Evolutionary conservation across 192 early-diverging fungal genomes (phyloP).

Genomic region (Linnemannia exigua): DNA sequence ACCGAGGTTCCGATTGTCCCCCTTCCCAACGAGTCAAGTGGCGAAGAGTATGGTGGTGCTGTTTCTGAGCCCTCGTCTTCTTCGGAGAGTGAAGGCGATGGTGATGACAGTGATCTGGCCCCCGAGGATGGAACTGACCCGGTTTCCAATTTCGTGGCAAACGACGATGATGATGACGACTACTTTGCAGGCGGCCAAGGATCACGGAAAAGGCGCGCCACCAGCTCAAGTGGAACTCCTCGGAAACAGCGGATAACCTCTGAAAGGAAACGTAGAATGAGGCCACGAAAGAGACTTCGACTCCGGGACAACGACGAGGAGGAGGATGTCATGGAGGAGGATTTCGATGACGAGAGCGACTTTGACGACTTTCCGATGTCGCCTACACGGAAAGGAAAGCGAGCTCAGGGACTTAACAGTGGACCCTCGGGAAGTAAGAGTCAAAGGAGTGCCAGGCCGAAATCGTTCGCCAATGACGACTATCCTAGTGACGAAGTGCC

Average conservation of each 20-base stretch:
- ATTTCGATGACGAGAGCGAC: constrained; percentile 53
- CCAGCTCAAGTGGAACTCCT: constrained; percentile 36
- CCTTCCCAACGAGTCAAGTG: constrained; percentile 72
- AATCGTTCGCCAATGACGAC: constrained; percentile 54
- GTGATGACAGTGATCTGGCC: constrained; percentile 62
- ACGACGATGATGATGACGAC: constrained; percentile 63
- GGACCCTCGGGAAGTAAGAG: constrained; percentile 50
- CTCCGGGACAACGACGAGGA: constrained; percentile 49
- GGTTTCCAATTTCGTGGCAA: constrained; percentile 36
- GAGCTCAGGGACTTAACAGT: constrained; percentile 1
- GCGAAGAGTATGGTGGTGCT: constrained; percentile 68
- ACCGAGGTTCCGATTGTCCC: constrained; percentile 62
- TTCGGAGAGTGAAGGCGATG: constrained; percentile 68
- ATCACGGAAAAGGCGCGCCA: constrained; percentile 38
- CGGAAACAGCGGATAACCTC: constrained; percentile 31
- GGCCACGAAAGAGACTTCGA: constrained; percentile 36
- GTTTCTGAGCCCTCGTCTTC: constrained; percentile 46
- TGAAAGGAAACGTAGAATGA: constrained; percentile 16
- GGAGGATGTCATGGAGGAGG: constrained; percentile 26
- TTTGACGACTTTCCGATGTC: constrained; percentile 18
- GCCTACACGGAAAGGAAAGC: constrained; percentile 10
- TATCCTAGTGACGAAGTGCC: constrained; percentile 49
- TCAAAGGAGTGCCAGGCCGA: constrained; percentile 46
- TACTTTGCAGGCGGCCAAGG: constrained; percentile 43
- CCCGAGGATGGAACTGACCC: constrained; percentile 23